Evolutionary conservation across 2,329 filamentous ascomycete species (phyloP), one percentile per base, ranked within the genome.

Genomic region (Cadophora malorum): DNA sequence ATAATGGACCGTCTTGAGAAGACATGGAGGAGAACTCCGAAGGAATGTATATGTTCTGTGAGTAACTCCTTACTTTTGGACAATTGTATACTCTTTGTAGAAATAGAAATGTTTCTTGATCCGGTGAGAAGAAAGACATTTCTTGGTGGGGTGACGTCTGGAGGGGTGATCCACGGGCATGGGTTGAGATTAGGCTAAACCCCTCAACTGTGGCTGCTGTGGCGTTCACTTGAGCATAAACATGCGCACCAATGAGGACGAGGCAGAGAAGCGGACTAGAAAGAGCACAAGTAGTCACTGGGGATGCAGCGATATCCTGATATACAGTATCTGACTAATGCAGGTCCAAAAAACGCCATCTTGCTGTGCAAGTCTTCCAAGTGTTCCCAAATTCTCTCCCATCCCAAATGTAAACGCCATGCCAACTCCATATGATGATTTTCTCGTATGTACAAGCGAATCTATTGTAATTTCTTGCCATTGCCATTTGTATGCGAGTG

Each of bases 1-100:
- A 97, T 69, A 97, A 83, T 21, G 91, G 90, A 38, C 82, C 84
- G 70, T 79, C 71, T 59, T 73, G 73, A 35, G 77, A 74, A 58
- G 79, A 74, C 79, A 83, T 82, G 55, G 66, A 76, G 47, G 5
- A 16, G n/a, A 9, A 21, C 7, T 38, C 28, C 8, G 14, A 63
- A 58, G 52, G 7, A 9, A 1, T 50, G 3, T 31, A 28, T n/a
- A 53, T 9, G n/a, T 41, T 61, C 21, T 64, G 19, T 10, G 12
- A 50, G 5, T 10, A 10, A 12, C 16, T 52, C 14, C 9, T 21
- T 59, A 19, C 38, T 52, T 52, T 21, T 7, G 9, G 31, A 8
- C 10, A 38, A 60, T n/a, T 35, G 9, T 4, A 23, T 50, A 16
- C 19, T 50, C 41, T 41, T 4, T 38, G 21, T 35, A 52, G 12